phyloP scores from a whole-genome alignment of 768 basidiomycete species.

The Russula griseocarnosa region DNA sequence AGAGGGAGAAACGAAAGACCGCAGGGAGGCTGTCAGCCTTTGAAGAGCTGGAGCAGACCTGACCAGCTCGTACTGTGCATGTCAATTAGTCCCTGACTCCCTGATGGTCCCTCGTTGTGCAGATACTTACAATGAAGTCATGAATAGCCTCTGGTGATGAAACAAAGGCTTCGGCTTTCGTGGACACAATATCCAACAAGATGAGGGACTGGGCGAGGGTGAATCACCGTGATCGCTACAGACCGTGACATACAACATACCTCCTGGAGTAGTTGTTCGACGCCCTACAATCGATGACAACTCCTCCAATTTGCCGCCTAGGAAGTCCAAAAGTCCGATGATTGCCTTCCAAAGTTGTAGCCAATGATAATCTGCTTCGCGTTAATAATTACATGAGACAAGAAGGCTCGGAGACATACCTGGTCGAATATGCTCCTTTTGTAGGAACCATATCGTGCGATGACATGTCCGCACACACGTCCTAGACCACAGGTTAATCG shows the following conservation, averaged over 20 bases:
- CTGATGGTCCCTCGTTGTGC: not conserved
- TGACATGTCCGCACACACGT: constrained; percentile 54
- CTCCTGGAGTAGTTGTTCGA: constrained; percentile 53
- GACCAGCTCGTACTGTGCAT: constrained; percentile 58
- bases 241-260: constrained; percentile 35
- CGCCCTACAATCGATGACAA: constrained; percentile 50
- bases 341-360: constrained; percentile 58
- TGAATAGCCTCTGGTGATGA: constrained; percentile 53
- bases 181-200: constrained; percentile 50
- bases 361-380: constrained; percentile 57
- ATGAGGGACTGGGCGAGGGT: constrained; percentile 42
- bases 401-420: constrained; percentile 40
- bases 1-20: constrained; percentile 28
- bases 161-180: constrained; percentile 50
- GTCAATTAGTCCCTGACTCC: constrained; percentile 5
- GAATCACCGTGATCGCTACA: not conserved
- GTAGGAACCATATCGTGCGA: constrained; percentile 54
- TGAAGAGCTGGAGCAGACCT: constrained; percentile 48
- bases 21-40: constrained; percentile 46
- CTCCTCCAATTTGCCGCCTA: constrained; percentile 51
- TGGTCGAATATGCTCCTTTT: constrained; percentile 49
- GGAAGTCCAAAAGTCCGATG: constrained; percentile 51
- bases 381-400: constrained; percentile 3
- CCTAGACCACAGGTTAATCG: constrained; percentile 28
- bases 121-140: constrained; percentile 53